Conservation (phyloP, 1,139 yeast genomes). For the Lodderomyces margitis region DNA sequence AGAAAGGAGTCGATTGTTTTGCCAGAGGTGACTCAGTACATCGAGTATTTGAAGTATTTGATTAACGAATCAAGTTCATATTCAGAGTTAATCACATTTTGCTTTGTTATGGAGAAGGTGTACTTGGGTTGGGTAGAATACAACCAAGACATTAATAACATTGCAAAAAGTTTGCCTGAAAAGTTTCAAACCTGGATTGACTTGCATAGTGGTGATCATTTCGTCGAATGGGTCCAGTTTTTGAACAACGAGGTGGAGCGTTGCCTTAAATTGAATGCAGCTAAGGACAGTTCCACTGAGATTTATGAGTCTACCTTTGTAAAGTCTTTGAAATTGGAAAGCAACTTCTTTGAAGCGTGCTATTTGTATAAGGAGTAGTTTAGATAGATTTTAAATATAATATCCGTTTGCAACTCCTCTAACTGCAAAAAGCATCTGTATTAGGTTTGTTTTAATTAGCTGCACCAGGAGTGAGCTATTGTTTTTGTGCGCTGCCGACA, state of each 20-base stretch:
- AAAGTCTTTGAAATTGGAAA: constrained; percentile 37
- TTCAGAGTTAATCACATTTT: constrained; percentile 42
- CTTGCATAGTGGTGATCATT: constrained; percentile 47
- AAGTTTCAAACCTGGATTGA: constrained; percentile 52
- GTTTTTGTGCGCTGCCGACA: neutral
- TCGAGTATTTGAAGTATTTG: constrained; percentile 32
- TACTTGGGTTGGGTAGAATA: constrained; percentile 53
- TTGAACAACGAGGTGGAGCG: constrained; percentile 44
- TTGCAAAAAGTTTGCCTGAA: constrained; percentile 34
- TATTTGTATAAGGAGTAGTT: constrained; percentile 23
- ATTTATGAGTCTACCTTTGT: constrained; percentile 32
- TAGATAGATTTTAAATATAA: neutral
- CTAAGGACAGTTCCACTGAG: constrained; percentile 13
- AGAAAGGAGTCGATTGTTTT: constrained; percentile 21
- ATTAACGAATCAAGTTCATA: constrained; percentile 31
- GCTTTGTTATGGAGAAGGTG: constrained; percentile 49
- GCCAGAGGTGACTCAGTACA: constrained; percentile 38
- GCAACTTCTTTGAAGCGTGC: constrained; percentile 47
- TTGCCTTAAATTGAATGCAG: constrained; percentile 18
- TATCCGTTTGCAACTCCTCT: neutral
- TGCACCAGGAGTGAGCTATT: too few species aligned
- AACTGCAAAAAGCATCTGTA: neutral
- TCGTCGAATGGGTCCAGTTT: constrained; percentile 47
- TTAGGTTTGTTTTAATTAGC: too few species aligned
- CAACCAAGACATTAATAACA: constrained; percentile 18